Evolutionary conservation across 345 rosid genomes (phyloP).

Genomic region (Pseudoturritis turrita): DNA sequence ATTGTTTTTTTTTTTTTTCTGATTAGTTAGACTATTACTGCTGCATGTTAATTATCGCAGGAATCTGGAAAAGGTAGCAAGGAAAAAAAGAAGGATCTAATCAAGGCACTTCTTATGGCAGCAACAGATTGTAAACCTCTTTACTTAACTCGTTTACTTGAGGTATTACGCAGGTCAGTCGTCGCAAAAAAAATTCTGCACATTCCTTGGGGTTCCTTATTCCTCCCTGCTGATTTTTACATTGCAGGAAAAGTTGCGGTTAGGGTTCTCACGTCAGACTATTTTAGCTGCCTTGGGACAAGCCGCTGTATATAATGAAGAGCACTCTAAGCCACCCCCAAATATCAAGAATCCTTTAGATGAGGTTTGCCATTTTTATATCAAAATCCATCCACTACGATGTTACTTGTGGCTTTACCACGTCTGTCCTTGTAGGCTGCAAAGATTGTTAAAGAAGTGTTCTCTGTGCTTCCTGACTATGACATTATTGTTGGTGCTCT

Average conservation of each 20-base stretch:
- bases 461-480: constrained; percentile 84
- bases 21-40: too few species aligned
- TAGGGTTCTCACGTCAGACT: constrained; percentile 79
- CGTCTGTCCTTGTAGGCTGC: constrained; percentile 55
- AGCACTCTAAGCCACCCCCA: constrained; percentile 63
- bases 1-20: background rate
- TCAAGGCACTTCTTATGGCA: constrained; percentile 91
- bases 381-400: background rate
- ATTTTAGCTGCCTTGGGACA: constrained; percentile 91
- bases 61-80: constrained; percentile 94
- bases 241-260: constrained; percentile 66
- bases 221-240: constrained; percentile 6
- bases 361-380: constrained; percentile 43
- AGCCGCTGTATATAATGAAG: constrained; percentile 75
- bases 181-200: constrained; percentile 7
- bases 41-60: constrained; percentile 34
- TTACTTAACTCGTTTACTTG: constrained; percentile 86
- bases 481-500: constrained; percentile 82
- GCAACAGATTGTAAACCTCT: constrained; percentile 94
- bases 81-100: constrained; percentile 85
- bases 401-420: background rate
- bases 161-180: constrained; percentile 78
- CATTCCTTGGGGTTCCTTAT: background rate
- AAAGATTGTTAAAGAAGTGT: constrained; percentile 81
- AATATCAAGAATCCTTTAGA: constrained; percentile 71